Evolutionary conservation across 2,329 filamentous ascomycete species (phyloP), one percentile per base, ranked within the genome.

Genomic region (Colletotrichum tropicicola): DNA sequence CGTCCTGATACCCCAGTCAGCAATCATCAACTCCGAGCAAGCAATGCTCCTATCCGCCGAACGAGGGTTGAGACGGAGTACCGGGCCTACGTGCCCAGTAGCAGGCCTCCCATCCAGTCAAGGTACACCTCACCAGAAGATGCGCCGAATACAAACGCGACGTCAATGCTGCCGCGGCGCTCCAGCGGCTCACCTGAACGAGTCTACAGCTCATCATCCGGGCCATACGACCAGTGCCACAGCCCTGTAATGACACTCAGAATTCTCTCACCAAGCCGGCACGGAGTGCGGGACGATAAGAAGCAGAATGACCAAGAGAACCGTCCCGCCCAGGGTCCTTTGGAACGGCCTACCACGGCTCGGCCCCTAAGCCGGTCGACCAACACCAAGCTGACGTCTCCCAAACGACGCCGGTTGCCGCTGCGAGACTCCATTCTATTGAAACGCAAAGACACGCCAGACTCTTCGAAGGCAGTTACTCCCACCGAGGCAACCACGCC

Each of bases 211-310:
- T 65, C 62, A 4, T 48, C 62, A 4, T 44, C 32, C 3, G 37
- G 59, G 19, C 49, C 62, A 3, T 61, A 51, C n/a, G 44, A 61
- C 21, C 13, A 27, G 12, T 55, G 49, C 17, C 62, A 30, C 27
- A 65, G 62, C 5, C 62, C 62, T 5, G 62, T 65, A 5, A 65
- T 65, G 62, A 65, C 62, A 0, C 12, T 65, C 3, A 10, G 62
- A 5, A 62, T 65, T 17, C 25, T 65, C 21, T 65, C 62, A 3
- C 57, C 58, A 8, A 65, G 57, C 23, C 23, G 57, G 19, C 27
- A 45, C 5, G 28, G 51, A 0, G 19, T 15, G 9, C 21, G 37
- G 6, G 62, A 35, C 23, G 51, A 56, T 13, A 62, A 56, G 17
- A 15, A 6, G 3, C 57, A 60, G 8, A 28, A 49, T 1, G 57